phyloP scores from a whole-genome alignment of 148 eudicot genomes.

The Diospyros lotus region DNA sequence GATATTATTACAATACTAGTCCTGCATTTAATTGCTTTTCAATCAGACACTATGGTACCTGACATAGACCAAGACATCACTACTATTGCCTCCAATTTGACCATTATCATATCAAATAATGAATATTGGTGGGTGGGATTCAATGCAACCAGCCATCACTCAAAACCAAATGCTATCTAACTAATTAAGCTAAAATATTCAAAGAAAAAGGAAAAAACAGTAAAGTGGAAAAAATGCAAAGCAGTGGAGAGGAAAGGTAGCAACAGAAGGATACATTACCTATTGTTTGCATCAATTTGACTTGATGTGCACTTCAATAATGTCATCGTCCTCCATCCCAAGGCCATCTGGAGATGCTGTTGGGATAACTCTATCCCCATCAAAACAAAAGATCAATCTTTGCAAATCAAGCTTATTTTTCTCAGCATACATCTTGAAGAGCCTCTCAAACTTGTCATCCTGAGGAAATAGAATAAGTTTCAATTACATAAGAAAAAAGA shows the following conservation, averaged over 20 bases:
- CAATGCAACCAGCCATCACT: not conserved
- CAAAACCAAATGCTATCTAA: not conserved
- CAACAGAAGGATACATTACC: not conserved
- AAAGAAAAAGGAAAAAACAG: not conserved
- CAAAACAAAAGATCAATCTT: conserved; percentile 60
- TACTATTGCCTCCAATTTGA: too few species aligned
- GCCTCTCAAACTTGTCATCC: conserved; percentile 83
- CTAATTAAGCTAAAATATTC: not conserved
- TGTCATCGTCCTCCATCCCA: conserved; percentile 87
- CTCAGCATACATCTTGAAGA: conserved; percentile 69
- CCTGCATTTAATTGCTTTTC: too few species aligned
- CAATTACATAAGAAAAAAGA: not conserved
- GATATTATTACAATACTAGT: too few species aligned
- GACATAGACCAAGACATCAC: too few species aligned
- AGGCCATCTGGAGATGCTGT: conserved; percentile 58
- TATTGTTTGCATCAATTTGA: conserved; percentile 36
- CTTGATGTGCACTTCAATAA: conserved; percentile 75
- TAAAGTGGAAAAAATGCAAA: not conserved
- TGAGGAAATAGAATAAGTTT: conserved; percentile 9
- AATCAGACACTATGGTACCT: too few species aligned
- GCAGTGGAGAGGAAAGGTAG: not conserved
- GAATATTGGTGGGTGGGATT: not conserved
- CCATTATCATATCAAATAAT: too few species aligned
- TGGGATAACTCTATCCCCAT: conserved; percentile 80
- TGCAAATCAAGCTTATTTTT: conserved; percentile 47